Conservation (phyloP, 352 stramenopile genomes). For the Blastocystis sp. region DNA sequence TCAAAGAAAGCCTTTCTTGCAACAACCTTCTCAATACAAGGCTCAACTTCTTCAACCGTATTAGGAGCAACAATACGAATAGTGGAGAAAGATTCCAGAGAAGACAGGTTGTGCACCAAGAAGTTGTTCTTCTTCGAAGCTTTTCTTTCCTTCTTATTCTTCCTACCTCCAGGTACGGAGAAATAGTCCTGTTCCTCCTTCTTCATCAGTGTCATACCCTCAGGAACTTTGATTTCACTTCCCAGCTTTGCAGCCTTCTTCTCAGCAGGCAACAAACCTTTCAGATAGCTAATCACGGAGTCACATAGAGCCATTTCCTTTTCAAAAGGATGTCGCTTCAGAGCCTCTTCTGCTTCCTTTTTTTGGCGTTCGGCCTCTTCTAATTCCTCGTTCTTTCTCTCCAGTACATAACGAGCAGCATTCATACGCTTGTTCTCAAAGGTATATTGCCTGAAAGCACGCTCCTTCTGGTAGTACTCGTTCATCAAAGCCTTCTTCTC, state of each 20-base stretch:
- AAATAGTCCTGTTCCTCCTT: constrained; percentile 50
- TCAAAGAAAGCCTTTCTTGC: constrained; percentile 59
- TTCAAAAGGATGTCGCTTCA: constrained; percentile 53
- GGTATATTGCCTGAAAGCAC: background rate
- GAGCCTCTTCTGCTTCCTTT: constrained; percentile 39
- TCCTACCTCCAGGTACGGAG: background rate
- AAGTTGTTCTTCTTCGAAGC: constrained; percentile 13
- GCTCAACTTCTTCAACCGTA: constrained; percentile 16
- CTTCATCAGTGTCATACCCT: constrained; percentile 55
- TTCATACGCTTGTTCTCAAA: background rate
- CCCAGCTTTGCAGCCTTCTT: background rate
- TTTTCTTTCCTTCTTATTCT: constrained; percentile 41
- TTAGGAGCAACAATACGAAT: constrained; percentile 25
- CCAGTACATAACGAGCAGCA: background rate
- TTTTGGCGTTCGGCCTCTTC: constrained; percentile 10
- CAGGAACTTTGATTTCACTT: background rate
- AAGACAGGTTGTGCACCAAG: background rate
- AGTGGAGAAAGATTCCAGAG: constrained; percentile 31
- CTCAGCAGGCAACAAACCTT: constrained; percentile 20
- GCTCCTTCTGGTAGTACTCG: constrained; percentile 9
- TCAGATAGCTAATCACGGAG: constrained; percentile 34
- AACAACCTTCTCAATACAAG: background rate
- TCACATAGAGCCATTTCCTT: constrained; percentile 54
- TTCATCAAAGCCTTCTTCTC: background rate
- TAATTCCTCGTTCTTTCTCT: background rate